A percentile compares a stretch with the other conserved stretches of the same genome.
phyloP scores from a whole-genome alignment of 345 rosid species.

The Citrus hindsii region DNA sequence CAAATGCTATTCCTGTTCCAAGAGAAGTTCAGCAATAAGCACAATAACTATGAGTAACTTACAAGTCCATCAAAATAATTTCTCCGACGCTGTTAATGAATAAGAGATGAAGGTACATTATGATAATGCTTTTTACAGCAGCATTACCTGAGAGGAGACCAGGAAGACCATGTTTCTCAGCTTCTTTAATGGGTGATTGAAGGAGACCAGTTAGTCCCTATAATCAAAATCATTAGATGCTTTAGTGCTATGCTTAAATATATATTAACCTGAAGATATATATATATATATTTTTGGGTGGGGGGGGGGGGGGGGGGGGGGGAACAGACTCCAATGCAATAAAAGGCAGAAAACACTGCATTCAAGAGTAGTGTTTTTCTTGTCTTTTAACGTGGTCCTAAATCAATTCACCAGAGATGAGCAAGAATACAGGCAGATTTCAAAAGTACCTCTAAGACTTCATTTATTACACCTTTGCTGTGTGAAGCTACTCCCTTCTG shows the following conservation, averaged over 20 bases:
- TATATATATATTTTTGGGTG: too few species aligned
- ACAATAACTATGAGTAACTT: not conserved
- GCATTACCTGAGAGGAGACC: slow-evolving; percentile 83
- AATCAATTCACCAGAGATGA: too few species aligned
- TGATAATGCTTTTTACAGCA: not conserved
- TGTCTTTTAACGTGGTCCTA: not conserved
- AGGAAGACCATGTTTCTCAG: slow-evolving; percentile 92
- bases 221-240: not conserved
- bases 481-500: slow-evolving; percentile 68
- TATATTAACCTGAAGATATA: too few species aligned
- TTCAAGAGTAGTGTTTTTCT: not conserved
- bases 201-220: slow-evolving; percentile 97
- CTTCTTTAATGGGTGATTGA: slow-evolving; percentile 86
- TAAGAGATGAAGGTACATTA: not conserved
- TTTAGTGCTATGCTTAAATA: not conserved
- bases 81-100: not conserved
- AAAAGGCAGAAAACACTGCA: not conserved
- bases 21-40: slow-evolving; percentile 1
- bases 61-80: not conserved
- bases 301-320: too few species aligned
- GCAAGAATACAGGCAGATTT: not conserved
- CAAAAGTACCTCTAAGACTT: slow-evolving; percentile 81
- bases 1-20: slow-evolving; percentile 68
- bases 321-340: not conserved
- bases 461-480: slow-evolving; percentile 88